Evolutionary conservation across 192 early-diverging fungal genomes (phyloP), one percentile per base, ranked within the genome.

Genomic region (Pecoramyces ruminantium): DNA sequence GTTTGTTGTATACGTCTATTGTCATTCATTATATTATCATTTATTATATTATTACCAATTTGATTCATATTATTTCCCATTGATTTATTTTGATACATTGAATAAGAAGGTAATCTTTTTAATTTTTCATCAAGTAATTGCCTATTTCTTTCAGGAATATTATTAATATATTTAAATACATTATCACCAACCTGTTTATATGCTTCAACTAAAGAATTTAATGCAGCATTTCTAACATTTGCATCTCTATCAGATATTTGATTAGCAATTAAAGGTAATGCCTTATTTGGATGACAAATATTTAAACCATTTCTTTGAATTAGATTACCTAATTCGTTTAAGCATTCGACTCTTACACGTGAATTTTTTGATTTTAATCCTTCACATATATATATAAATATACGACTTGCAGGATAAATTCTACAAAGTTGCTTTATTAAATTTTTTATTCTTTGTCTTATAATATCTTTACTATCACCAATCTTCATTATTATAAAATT

Each of bases 401-500:
- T 85, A 83, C 93, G 94, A 79, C 91, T 93, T 2, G 92, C 88
- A 14, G 96, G 93, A 80, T 94, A 95, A 11, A 96, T 85, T 21
- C 91, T 88, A n/a, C 87, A 85, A 12, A 96, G 51, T 80, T 88
- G 85, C 81, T 92, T 92, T 78, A 94, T 84, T n/a, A 97, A 89
- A 11, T 86, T 83, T 15, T 93, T 89, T 14, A 95, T 89, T 67
- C 93, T 89, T 12, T 86, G 84, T 17, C 94, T 87, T 84, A 97
- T 92, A 3, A 87, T 86, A 81, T 96, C 95, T 82, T 97, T 97
- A 79, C 90, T 88, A 82, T 97, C 95, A 21, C 96, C 96, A 9
- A 94, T 84, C 84, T 95, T 84, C 18, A 83, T 82, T n/a, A 90
- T 83, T 29, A 90, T 81, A 21, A 85, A 82, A 38, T 17, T 16